Evolutionary conservation across 352 stramenopile species (phyloP).

Genomic region (Globisporangium middletonii): DNA sequence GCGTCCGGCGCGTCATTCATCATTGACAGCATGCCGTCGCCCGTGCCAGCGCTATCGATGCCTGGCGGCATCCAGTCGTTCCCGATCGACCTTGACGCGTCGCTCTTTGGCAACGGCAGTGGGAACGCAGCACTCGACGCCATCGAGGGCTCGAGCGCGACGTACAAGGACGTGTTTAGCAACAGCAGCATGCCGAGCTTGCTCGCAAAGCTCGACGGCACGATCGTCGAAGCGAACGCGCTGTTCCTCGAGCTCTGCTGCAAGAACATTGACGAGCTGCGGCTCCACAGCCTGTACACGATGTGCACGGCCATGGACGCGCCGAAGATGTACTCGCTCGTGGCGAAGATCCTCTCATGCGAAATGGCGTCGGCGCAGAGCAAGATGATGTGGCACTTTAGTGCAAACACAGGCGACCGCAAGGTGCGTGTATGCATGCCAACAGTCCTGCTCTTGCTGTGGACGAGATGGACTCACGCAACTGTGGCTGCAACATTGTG

Average conservation of each 20-base stretch:
- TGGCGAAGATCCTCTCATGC: conserved; percentile 68
- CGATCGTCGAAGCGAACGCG: conserved; percentile 70
- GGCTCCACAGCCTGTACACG: conserved; percentile 72
- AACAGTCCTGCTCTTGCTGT: neutral
- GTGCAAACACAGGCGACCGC: conserved; percentile 53
- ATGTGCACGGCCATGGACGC: conserved; percentile 72
- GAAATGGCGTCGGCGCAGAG: conserved; percentile 73
- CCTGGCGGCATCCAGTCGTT: conserved; percentile 53
- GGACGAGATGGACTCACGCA: neutral
- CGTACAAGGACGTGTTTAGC: conserved; percentile 66
- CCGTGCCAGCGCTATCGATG: conserved; percentile 63
- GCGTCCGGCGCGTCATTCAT: conserved; percentile 44
- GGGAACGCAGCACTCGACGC: conserved; percentile 19
- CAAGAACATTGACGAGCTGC: conserved; percentile 76
- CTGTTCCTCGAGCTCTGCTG: conserved; percentile 75
- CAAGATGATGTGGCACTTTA: conserved; percentile 84
- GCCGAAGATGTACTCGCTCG: conserved; percentile 78
- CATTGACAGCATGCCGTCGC: conserved; percentile 74
- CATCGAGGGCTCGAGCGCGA: conserved; percentile 62
- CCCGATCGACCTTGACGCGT: conserved; percentile 56
- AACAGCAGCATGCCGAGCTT: conserved; percentile 79
- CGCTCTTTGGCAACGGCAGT: conserved; percentile 21
- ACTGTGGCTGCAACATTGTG: neutral
- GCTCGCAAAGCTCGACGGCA: conserved; percentile 70
- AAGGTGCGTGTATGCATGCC: conserved; percentile 36